Conservation (phyloP, 1,284 basidiomycete genomes). For the Sporisorium iseilematis-ciliati region DNA sequence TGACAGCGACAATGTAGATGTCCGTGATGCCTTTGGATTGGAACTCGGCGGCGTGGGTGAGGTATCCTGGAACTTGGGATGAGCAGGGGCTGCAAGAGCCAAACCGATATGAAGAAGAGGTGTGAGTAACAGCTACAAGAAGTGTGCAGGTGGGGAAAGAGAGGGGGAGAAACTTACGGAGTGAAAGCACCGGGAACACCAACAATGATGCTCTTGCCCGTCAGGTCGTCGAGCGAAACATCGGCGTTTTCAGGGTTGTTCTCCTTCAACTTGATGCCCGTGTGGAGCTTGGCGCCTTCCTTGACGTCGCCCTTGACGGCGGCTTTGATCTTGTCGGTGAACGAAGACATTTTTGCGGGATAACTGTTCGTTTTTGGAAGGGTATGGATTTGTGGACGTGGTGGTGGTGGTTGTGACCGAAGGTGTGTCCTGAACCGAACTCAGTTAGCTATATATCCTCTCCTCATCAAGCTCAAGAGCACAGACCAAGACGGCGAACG, state of each 20-base stretch:
- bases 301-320: conserved; percentile 53
- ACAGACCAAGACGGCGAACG: background rate
- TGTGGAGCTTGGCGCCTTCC: conserved; percentile 54
- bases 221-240: conserved; percentile 52
- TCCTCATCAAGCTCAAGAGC: background rate
- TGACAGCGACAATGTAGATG: conserved; percentile 66
- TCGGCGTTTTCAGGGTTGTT: conserved; percentile 56
- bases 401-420: background rate
- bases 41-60: conserved; percentile 57
- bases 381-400: background rate
- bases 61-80: conserved; percentile 67
- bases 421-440: background rate
- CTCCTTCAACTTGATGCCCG: conserved; percentile 59
- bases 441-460: conserved; percentile 12
- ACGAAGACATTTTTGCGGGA: conserved; percentile 27
- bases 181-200: conserved; percentile 52
- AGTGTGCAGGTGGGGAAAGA: conserved; percentile 1
- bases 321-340: conserved; percentile 57
- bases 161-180: conserved; percentile 28
- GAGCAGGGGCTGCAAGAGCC: conserved; percentile 57
- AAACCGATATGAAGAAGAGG: no score
- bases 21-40: conserved; percentile 60
- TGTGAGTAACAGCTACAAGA: conserved; percentile 2
- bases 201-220: conserved; percentile 48
- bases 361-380: no score